Conservation (phyloP, 139 green algal genomes). For the Chlamydomonas schloesseri region DNA sequence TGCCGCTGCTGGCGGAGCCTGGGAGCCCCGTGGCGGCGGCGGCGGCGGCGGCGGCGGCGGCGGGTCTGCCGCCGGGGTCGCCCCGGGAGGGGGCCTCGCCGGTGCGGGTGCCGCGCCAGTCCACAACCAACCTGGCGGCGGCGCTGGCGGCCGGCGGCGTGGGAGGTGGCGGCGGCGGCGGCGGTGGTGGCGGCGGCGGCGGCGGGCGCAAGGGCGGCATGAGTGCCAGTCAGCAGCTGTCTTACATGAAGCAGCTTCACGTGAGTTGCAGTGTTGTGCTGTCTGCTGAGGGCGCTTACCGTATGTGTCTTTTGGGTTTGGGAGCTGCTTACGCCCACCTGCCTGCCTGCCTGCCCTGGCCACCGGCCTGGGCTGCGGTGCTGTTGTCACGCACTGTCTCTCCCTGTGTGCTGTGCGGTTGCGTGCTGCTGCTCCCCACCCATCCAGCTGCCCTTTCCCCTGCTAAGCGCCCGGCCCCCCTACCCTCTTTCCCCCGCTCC, state of each 20-base stretch:
- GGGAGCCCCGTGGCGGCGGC: neutral
- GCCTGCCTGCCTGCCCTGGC: no score
- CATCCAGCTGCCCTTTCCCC: no score
- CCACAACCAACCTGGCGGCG: neutral
- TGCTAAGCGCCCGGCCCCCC: no score
- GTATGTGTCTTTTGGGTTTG: neutral
- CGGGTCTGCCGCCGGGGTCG: neutral
- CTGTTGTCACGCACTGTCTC: no score
- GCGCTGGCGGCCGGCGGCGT: neutral
- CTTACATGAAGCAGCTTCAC: conserved; percentile 4
- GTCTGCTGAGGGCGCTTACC: no score
- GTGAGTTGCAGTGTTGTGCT: no score
- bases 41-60: neutral
- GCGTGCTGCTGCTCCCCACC: no score
- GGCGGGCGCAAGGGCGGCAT: neutral
- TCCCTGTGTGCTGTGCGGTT: no score
- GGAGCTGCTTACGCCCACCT: no score
- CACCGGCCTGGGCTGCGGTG: no score
- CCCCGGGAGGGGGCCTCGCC: no score
- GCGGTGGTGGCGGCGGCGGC: neutral
- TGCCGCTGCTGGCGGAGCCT: neutral
- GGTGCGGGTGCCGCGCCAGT: neutral
- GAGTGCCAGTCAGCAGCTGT: neutral
- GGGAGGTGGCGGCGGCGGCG: neutral
- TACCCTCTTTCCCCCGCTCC: no score